These are phyloP conservation scores for Eucalyptus erythrocorys DNA, from an alignment of 345 rosid genomes.

Conservation along the genomic window DNA sequence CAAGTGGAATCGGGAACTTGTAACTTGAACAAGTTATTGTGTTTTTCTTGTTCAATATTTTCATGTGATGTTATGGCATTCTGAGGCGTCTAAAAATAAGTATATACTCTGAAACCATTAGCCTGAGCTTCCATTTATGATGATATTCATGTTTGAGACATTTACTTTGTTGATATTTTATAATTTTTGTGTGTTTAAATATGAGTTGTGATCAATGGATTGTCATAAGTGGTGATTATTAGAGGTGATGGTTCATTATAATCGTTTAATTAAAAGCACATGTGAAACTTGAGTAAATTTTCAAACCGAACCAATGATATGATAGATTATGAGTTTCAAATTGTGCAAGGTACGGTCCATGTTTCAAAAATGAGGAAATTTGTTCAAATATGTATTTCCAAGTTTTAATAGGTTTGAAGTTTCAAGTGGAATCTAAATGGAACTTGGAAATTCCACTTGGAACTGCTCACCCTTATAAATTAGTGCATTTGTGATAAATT, in stretches of 20 bases:
- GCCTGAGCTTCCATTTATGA: fast-evolving
- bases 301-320: fast-evolving
- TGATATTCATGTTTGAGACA: too few species aligned
- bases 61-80: fast-evolving
- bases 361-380: too few species aligned
- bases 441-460: too few species aligned
- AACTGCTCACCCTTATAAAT: fast-evolving
- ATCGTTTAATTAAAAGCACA: fast-evolving
- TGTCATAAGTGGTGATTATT: fast-evolving
- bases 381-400: too few species aligned
- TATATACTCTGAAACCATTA: fast-evolving
- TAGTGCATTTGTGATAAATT: fast-evolving
- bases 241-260: fast-evolving
- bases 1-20: fast-evolving
- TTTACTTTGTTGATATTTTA: too few species aligned
- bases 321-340: too few species aligned
- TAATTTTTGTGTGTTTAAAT: too few species aligned
- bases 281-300: fast-evolving
- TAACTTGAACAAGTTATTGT: fast-evolving
- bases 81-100: fast-evolving
- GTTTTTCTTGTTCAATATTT: too few species aligned
- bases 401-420: too few species aligned
- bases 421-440: too few species aligned
- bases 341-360: too few species aligned
- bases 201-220: fast-evolving